Conservation (phyloP, 352 stramenopile species). For the Pythium pyrilobum region DNA sequence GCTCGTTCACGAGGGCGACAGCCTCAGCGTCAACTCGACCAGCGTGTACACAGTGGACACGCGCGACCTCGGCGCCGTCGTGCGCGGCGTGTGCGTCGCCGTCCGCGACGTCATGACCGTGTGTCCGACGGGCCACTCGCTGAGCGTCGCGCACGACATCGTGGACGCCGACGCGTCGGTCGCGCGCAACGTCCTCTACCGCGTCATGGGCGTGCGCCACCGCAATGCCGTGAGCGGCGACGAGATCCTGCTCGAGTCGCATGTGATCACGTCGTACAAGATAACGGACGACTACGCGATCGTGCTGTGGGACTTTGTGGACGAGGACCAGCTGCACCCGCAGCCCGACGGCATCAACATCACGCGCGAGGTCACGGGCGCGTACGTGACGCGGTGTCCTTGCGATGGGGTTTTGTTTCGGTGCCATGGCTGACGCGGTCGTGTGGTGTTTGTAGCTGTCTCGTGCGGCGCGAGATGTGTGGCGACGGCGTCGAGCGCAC, state of each 20-base stretch:
- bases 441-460: neutral
- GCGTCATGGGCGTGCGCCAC: constrained; percentile 5
- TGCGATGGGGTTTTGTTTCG: too few relatives aligned
- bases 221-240: neutral
- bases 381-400: constrained; percentile 22
- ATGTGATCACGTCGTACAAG: constrained; percentile 25
- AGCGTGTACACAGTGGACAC: constrained; percentile 34
- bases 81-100: constrained; percentile 22
- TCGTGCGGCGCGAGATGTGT: constrained; percentile 11
- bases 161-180: constrained; percentile 1
- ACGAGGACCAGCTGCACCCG: constrained; percentile 33
- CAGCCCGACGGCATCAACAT: constrained; percentile 16
- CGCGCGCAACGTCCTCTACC: constrained; percentile 8
- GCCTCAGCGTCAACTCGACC: constrained; percentile 12
- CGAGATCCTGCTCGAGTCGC: constrained; percentile 21
- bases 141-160: constrained; percentile 10
- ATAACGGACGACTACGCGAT: constrained; percentile 24
- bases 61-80: constrained; percentile 9
- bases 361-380: constrained; percentile 31
- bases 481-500: constrained; percentile 5
- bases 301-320: constrained; percentile 39
- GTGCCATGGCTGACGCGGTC: neutral
- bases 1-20: neutral
- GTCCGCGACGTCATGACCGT: constrained; percentile 20
- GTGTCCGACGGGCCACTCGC: constrained; percentile 18